Conservation (phyloP, 2,329 filamentous ascomycete species). For the Cladosporium velox region DNA sequence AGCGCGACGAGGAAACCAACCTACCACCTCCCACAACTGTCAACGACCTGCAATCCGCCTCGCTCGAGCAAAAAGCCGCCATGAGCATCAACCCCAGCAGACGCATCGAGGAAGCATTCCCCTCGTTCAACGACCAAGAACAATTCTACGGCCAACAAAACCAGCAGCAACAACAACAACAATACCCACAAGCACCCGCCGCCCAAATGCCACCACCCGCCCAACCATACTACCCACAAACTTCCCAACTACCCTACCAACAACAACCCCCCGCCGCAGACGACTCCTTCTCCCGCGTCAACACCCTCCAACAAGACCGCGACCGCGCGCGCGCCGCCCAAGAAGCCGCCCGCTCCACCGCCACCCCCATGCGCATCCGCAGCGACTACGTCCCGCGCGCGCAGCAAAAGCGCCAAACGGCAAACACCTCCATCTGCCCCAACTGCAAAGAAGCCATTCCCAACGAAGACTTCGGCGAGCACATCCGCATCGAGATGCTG, state of each 20-base stretch:
- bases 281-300: slow-evolving; percentile 28
- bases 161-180: slow-evolving; percentile 12
- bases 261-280: slow-evolving; percentile 25
- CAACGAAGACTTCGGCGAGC: slow-evolving; percentile 81
- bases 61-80: slow-evolving; percentile 90
- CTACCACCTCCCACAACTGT: slow-evolving; percentile 87
- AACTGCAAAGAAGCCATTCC: slow-evolving; percentile 92
- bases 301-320: slow-evolving; percentile 41
- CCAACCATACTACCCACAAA: slow-evolving; percentile 23
- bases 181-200: slow-evolving; percentile 17
- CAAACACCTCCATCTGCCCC: slow-evolving; percentile 76
- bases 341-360: slow-evolving; percentile 65
- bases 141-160: slow-evolving; percentile 37
- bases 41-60: slow-evolving; percentile 89
- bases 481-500: slow-evolving; percentile 92
- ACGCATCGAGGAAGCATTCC: slow-evolving; percentile 93
- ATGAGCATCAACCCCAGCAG: slow-evolving; percentile 79
- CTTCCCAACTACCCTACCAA: slow-evolving; percentile 23
- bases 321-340: slow-evolving; percentile 74
- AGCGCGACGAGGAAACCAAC: slow-evolving; percentile 80
- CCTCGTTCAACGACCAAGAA: slow-evolving; percentile 64
- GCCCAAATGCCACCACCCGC: slow-evolving; percentile 26
- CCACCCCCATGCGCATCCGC: slow-evolving; percentile 81
- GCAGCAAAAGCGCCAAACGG: slow-evolving; percentile 63
- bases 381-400: slow-evolving; percentile 90